phyloP scores from a whole-genome alignment of 2,329 filamentous ascomycete species.

The Xylaria sp. region DNA sequence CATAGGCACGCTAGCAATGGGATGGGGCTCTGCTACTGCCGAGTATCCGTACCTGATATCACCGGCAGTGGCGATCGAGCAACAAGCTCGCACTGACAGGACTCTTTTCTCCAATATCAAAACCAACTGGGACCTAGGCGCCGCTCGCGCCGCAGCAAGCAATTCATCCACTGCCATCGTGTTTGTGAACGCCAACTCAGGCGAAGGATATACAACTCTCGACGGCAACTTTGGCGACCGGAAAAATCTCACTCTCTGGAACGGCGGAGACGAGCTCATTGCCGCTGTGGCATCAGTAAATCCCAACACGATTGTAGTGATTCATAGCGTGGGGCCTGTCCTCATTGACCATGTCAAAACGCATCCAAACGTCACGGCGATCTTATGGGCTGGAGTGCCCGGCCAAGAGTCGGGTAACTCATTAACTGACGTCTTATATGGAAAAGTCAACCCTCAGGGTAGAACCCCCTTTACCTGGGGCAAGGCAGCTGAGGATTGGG shows the following conservation, averaged over 20 bases:
- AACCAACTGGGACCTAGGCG: slow-evolving; percentile 40
- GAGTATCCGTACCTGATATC: slow-evolving; percentile 78
- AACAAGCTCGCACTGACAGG: slow-evolving; percentile 63
- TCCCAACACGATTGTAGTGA: slow-evolving; percentile 87
- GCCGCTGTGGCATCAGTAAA: slow-evolving; percentile 75
- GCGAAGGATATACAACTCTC: slow-evolving; percentile 83
- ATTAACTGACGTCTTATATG: slow-evolving; percentile 79
- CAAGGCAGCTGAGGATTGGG: slow-evolving; percentile 67
- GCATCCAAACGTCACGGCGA: slow-evolving; percentile 78
- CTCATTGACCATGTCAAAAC: slow-evolving; percentile 73
- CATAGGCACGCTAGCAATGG: slow-evolving; percentile 70
- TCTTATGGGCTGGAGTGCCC: slow-evolving; percentile 79
- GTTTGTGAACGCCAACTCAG: slow-evolving; percentile 86
- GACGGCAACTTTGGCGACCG: slow-evolving; percentile 86
- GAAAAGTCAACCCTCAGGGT: slow-evolving; percentile 74
- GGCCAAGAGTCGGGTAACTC: slow-evolving; percentile 83
- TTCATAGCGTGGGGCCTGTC: slow-evolving; percentile 84
- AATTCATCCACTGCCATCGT: slow-evolving; percentile 52
- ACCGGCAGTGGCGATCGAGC: slow-evolving; percentile 71
- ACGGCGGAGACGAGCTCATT: slow-evolving; percentile 78
- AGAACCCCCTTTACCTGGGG: slow-evolving; percentile 68
- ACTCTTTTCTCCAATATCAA: slow-evolving; percentile 65
- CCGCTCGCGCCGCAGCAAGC: slow-evolving; percentile 32
- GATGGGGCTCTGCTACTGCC: slow-evolving; percentile 77
- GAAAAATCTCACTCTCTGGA: slow-evolving; percentile 90